Conservation (phyloP, 176 grass and related monocot genomes). For the Alloteropsis semialata region DNA sequence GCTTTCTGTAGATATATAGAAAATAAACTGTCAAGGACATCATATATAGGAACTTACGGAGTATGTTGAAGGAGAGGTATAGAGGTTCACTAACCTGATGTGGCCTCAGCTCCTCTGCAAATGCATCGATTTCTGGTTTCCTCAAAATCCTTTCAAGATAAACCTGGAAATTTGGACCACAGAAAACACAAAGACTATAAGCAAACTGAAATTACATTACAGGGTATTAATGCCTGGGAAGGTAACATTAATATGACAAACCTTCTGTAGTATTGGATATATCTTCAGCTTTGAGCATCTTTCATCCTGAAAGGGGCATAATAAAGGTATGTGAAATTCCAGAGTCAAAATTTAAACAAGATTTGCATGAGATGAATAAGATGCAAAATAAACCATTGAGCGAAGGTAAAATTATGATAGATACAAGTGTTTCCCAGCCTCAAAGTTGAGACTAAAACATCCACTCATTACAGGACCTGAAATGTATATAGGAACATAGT, state of each 20-base stretch:
- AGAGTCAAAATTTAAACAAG: background rate
- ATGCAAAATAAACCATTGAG: background rate
- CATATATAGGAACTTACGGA: background rate
- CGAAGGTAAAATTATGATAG: background rate
- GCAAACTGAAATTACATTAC: background rate
- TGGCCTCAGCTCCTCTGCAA: slow-evolving; percentile 90
- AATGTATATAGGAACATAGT: background rate
- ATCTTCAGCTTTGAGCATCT: slow-evolving; percentile 98
- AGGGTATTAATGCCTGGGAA: background rate
- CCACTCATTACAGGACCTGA: background rate
- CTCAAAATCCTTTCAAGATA: slow-evolving; percentile 99
- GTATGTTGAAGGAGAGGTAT: background rate
- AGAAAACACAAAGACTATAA: slow-evolving; percentile 2
- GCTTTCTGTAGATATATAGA: slow-evolving; percentile 73
- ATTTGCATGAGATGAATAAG: background rate
- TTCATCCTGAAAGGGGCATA: slow-evolving; percentile 72
- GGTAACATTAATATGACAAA: slow-evolving; percentile 23
- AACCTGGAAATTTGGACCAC: slow-evolving; percentile 51
- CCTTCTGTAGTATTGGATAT: slow-evolving; percentile 98
- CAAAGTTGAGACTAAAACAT: background rate
- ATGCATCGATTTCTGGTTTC: slow-evolving; percentile 99
- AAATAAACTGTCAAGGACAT: slow-evolving; percentile 12
- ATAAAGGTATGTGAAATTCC: background rate
- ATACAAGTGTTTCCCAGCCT: background rate
- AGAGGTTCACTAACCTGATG: slow-evolving; percentile 62